Evolutionary conservation across 1,139 yeast species (phyloP).

Genomic region (Lodderomyces orthopsilosis): DNA sequence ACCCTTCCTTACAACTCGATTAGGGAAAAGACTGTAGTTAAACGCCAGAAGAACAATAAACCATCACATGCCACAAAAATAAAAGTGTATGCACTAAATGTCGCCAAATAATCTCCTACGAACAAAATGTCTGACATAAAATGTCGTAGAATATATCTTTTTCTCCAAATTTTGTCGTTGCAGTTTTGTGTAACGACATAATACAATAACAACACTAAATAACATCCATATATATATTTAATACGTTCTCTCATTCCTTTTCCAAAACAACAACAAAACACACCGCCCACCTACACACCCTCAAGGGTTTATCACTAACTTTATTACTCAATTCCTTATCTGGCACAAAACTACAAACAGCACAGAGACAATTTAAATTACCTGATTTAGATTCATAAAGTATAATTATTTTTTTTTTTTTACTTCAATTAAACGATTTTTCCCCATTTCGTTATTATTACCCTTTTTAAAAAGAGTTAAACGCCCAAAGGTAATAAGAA

Average conservation of each 20-base stretch:
- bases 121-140: not conserved
- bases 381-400: not conserved
- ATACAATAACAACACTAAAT: not conserved
- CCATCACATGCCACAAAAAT: not conserved
- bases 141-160: not conserved
- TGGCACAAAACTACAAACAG: not conserved
- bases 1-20: no score
- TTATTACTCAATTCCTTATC: not conserved
- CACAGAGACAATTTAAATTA: not conserved
- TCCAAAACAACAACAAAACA: no score
- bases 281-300: no score
- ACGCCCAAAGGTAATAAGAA: not conserved
- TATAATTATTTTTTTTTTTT: no score
- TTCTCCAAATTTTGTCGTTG: not conserved
- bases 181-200: not conserved
- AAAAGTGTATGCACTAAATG: not conserved
- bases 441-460: not conserved
- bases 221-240: no score
- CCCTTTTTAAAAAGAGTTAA: slow-evolving; percentile 1
- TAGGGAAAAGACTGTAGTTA: not conserved
- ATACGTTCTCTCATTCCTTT: no score
- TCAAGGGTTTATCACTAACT: no score
- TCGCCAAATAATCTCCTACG: not conserved
- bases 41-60: not conserved
- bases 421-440: not conserved